A percentile compares a stretch with the other conserved stretches of the same genome.
phyloP scores from a whole-genome alignment of 108 stramenopile species.

The Fistulifera pelliculosa region DNA sequence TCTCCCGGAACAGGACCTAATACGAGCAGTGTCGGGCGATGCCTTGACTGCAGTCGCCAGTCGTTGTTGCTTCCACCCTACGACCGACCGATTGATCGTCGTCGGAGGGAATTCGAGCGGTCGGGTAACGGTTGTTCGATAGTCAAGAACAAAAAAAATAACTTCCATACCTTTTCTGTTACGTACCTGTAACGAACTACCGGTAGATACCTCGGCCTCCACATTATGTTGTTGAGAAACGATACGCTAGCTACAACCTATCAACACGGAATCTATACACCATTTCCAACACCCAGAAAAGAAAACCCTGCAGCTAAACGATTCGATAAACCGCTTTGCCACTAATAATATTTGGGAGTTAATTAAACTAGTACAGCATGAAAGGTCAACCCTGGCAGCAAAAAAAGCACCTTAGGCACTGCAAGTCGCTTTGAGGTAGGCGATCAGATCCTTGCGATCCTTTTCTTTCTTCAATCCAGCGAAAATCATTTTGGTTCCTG shows the following conservation, averaged over 20 bases:
- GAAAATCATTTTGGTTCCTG: conserved; percentile 99
- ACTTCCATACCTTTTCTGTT: no score
- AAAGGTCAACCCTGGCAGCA: no score
- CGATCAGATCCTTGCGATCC: conserved; percentile 97
- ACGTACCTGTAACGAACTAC: no score
- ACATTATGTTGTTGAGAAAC: no score
- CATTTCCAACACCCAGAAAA: no score
- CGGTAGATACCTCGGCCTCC: no score
- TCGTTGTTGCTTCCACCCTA: conserved; percentile 79
- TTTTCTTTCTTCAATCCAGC: conserved; percentile 97
- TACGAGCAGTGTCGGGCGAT: conserved; percentile 53
- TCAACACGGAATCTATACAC: no score
- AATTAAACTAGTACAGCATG: no score
- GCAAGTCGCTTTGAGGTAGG: conserved; percentile 92
- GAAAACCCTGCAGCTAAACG: no score
- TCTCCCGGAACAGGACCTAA: conserved; percentile 28
- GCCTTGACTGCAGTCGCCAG: conserved; percentile 65
- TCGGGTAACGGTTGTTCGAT: conserved; percentile 56
- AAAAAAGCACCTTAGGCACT: conserved; percentile 23
- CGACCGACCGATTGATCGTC: conserved; percentile 37
- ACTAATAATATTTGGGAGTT: no score
- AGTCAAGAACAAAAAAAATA: conserved; percentile 1
- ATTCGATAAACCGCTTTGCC: no score
- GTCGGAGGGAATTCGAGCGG: conserved; percentile 78
- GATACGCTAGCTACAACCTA: no score